A percentile compares a stretch with the other conserved stretches of the same genome.
Conservation (phyloP, 2,329 filamentous ascomycete species). For the Aspergillus caelatus region DNA sequence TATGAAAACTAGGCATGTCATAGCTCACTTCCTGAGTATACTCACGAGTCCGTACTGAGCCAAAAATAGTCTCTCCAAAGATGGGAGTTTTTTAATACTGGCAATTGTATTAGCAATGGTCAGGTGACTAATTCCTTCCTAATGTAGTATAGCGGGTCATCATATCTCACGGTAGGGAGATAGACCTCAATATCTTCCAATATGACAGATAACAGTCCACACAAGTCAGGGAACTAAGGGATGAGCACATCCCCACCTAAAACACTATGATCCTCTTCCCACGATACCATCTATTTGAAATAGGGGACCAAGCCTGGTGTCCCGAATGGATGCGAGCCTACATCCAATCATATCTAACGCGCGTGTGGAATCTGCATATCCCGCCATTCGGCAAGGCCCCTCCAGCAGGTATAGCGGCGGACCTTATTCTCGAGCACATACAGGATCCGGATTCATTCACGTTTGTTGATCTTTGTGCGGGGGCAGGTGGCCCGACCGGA, state of each 20-base stretch:
- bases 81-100: no score
- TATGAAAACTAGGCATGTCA: no score
- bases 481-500: conserved; percentile 71
- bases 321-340: conserved; percentile 66
- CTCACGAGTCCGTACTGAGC: no score
- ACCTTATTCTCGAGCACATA: conserved; percentile 39
- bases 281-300: conserved; percentile 64
- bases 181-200: no score
- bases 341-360: conserved; percentile 26
- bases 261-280: conserved; percentile 12
- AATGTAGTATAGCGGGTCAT: no score
- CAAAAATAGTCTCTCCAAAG: no score
- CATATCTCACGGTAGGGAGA: no score
- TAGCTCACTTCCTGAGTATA: no score
- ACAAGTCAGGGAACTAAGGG: neutral
- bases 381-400: conserved; percentile 20
- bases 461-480: conserved; percentile 76
- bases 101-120: no score
- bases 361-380: conserved; percentile 26
- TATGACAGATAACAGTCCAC: no score
- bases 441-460: conserved; percentile 56
- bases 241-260: neutral
- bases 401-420: conserved; percentile 18
- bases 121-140: no score
- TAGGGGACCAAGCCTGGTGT: conserved; percentile 68